These are phyloP conservation scores for Neurospora sp. DNA, from an alignment of 2,329 filamentous ascomycete species.

Conservation along the genomic window DNA sequence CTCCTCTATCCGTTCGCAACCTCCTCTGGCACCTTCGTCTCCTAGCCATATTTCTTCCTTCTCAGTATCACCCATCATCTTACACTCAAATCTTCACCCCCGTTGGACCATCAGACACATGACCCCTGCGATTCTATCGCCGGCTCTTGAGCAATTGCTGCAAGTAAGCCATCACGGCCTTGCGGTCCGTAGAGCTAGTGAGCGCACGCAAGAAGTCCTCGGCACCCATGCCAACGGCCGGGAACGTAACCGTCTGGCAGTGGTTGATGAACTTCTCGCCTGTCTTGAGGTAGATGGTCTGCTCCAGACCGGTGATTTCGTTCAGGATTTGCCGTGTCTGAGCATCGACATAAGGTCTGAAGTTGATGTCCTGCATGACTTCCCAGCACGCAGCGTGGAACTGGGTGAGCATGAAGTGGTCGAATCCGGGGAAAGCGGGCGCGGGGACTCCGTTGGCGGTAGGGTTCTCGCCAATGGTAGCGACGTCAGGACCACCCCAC, in stretches of 20 bases:
- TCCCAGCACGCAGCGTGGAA: slow-evolving; percentile 91
- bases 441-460: slow-evolving; percentile 39
- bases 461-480: slow-evolving; percentile 42
- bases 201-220: slow-evolving; percentile 48
- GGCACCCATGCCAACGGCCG: slow-evolving; percentile 53
- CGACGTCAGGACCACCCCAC: slow-evolving; percentile 81
- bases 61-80: background rate
- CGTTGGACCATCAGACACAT: background rate
- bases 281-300: slow-evolving; percentile 82
- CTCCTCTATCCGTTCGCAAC: background rate
- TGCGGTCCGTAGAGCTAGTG: slow-evolving; percentile 49
- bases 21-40: background rate
- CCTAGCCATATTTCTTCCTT: background rate
- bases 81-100: background rate
- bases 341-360: slow-evolving; percentile 71
- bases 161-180: slow-evolving; percentile 55
- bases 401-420: slow-evolving; percentile 76
- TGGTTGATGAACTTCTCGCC: slow-evolving; percentile 70
- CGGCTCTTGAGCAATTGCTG: slow-evolving; percentile 43
- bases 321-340: slow-evolving; percentile 80
- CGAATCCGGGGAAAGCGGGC: slow-evolving; percentile 73
- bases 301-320: slow-evolving; percentile 80
- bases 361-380: slow-evolving; percentile 66
- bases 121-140: slow-evolving; percentile 10
- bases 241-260: slow-evolving; percentile 53